A percentile compares a stretch with the other conserved stretches of the same genome.
These are phyloP conservation scores for Stagonosporopsis vannaccii DNA, from an alignment of 2,329 filamentous ascomycete species.

Conservation along the genomic window DNA sequence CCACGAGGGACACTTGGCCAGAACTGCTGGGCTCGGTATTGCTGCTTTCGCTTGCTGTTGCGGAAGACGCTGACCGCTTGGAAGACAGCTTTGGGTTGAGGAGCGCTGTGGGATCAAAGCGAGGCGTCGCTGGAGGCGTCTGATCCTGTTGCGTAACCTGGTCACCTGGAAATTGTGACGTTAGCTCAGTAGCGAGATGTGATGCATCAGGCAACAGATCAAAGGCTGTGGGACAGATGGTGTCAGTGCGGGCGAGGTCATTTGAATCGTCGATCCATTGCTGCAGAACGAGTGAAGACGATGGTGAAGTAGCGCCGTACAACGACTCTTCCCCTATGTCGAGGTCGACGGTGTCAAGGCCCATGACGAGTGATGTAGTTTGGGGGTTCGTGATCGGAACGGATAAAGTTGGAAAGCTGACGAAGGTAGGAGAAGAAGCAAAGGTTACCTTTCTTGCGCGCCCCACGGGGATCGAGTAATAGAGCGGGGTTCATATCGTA, in stretches of 20 bases:
- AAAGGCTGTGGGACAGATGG: background rate
- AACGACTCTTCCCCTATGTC: slow-evolving; percentile 11
- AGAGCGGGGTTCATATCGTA: slow-evolving; percentile 35
- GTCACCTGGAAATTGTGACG: slow-evolving; percentile 27
- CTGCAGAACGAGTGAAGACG: slow-evolving; percentile 6
- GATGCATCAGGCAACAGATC: background rate
- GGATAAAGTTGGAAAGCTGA: background rate
- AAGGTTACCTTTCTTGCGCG: slow-evolving; percentile 35
- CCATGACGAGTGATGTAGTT: background rate
- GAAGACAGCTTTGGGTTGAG: slow-evolving; percentile 44
- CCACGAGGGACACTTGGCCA: slow-evolving; percentile 70
- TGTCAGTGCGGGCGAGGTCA: background rate
- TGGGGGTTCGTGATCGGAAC: background rate
- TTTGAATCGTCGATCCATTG: slow-evolving; percentile 10
- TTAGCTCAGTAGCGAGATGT: slow-evolving; percentile 23
- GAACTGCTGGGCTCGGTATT: slow-evolving; percentile 27
- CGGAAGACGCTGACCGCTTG: slow-evolving; percentile 40
- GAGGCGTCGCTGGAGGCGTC: slow-evolving; percentile 16
- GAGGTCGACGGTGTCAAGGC: background rate
- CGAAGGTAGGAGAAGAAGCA: slow-evolving; percentile 9
- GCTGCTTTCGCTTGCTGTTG: slow-evolving; percentile 31
- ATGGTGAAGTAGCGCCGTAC: background rate
- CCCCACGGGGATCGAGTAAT: slow-evolving; percentile 36
- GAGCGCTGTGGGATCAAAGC: slow-evolving; percentile 38
- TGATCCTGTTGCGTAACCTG: slow-evolving; percentile 19